Conservation (phyloP, 441 rosid genomes). For the Capsella rubella region DNA sequence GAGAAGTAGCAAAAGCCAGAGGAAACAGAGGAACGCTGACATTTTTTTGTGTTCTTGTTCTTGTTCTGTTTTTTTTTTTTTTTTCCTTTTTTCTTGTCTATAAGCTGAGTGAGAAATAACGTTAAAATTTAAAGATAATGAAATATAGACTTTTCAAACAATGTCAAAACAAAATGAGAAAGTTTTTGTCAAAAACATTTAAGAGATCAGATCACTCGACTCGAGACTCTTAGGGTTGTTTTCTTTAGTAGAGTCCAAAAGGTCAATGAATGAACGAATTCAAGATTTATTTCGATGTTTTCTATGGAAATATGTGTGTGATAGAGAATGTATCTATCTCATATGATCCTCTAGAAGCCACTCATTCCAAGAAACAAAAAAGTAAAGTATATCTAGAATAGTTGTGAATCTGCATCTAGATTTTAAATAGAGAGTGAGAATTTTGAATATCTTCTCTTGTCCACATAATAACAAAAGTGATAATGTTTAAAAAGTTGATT, state of each 20-base stretch:
- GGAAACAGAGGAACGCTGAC: slow-evolving; percentile 34
- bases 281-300: no score
- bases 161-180: no score
- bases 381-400: neutral
- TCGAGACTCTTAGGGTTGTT: neutral
- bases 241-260: slow-evolving; percentile 8
- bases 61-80: slow-evolving; percentile 9
- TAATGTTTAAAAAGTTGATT: no score
- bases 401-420: no score
- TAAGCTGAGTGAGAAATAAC: neutral
- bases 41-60: slow-evolving; percentile 32
- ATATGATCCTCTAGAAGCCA: slow-evolving; percentile 18
- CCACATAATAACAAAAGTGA: no score
- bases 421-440: no score
- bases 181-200: slow-evolving; percentile 10
- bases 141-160: slow-evolving; percentile 10
- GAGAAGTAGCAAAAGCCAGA: slow-evolving; percentile 27
- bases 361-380: neutral
- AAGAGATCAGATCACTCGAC: neutral
- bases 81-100: neutral
- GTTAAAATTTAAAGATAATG: slow-evolving; percentile 24
- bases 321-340: neutral
- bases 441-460: no score
- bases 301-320: neutral
- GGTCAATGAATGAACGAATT: slow-evolving; percentile 3